These are phyloP conservation scores for Nicotiana paniculata DNA, from an alignment of 257 asterid genomes.

Conservation along the genomic window DNA sequence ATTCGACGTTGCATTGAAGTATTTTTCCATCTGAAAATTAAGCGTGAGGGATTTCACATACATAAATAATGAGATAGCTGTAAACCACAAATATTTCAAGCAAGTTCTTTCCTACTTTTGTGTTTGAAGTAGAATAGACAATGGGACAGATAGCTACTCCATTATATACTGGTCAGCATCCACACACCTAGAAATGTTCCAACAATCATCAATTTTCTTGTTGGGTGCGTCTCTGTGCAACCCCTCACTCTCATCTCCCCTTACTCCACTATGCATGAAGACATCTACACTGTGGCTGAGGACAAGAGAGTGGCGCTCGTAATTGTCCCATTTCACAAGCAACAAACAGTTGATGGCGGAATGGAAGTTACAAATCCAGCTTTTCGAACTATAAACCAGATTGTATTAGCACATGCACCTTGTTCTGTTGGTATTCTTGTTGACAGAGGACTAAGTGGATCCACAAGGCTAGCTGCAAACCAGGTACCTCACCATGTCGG, in stretches of 20 bases:
- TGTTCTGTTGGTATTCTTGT: conserved; percentile 89
- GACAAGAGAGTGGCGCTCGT: conserved; percentile 71
- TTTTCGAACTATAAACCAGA: conserved; percentile 64
- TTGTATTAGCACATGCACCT: conserved; percentile 69
- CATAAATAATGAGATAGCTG: not conserved
- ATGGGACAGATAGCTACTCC: too few relatives aligned
- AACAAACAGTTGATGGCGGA: conserved; percentile 92
- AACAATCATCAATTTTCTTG: conserved; percentile 6
- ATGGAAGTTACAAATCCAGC: conserved; percentile 87
- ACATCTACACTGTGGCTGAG: conserved; percentile 70
- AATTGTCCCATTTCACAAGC: conserved; percentile 83
- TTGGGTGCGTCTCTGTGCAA: conserved; percentile 49
- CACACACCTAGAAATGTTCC: conserved; percentile 7
- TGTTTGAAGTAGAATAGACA: too few relatives aligned
- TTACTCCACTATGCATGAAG: conserved; percentile 94
- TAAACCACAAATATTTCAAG: not conserved
- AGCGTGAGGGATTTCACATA: conserved; percentile 8
- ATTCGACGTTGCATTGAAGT: conserved; percentile 47
- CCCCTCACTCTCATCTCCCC: conserved; percentile 91
- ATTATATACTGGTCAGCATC: not conserved
- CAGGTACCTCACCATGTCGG: conserved; percentile 52
- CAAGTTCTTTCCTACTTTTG: not conserved
- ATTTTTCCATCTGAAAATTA: conserved; percentile 72
- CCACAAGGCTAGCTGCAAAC: conserved; percentile 40
- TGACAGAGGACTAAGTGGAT: conserved; percentile 75